Evolutionary conservation across 1,284 basidiomycete genomes (phyloP), one percentile per base, ranked within the genome.

Genomic region (Agroathelia rolfsii): DNA sequence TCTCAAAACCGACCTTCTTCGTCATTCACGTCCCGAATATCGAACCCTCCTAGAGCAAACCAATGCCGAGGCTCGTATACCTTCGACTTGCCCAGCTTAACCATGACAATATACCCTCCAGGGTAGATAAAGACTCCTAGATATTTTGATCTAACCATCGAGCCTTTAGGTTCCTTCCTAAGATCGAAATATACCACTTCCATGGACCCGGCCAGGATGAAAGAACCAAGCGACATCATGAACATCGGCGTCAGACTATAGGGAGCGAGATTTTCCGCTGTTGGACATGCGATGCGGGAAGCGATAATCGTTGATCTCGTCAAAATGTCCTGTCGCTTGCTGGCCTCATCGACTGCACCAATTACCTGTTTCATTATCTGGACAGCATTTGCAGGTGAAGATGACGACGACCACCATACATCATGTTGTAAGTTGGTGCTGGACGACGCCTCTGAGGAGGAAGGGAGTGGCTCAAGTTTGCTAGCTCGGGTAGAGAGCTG

Each of bases 51-150:
- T 25, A 94, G 59, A 24, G 77, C 72, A 46, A 95, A 79, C 82
- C 87, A 95, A 51, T 92, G 82, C 37, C 70, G 72, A 7, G 86
- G 76, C 48, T 93, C 88, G 49, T 94, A 95, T 15, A 65, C 63
- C 52, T 72, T 83, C 28, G 75, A 69, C 57, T 86, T 89, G 43
- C 69, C 64, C 32, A 90, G 77, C 59, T 94, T 95, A 46, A 77
- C 85, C 23, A 96, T 61, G 24, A 94, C 68, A 29, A 95, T 58
- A 51, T 89, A 94, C 10, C 77, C 81, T 10, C 86, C 87, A 8
- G 71, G 59, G 50, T 90, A 96, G 28, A 96, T 60, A 53, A 95
- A 93, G 7, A 83, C 85, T 22, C 84, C 89, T 12, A 88, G 64
- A 52, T 93, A 92, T 52, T 84, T 87, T 39, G 87, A 82, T 48